Conservation (phyloP, 2,329 filamentous ascomycete species). For the Metarhizium rileyi region DNA sequence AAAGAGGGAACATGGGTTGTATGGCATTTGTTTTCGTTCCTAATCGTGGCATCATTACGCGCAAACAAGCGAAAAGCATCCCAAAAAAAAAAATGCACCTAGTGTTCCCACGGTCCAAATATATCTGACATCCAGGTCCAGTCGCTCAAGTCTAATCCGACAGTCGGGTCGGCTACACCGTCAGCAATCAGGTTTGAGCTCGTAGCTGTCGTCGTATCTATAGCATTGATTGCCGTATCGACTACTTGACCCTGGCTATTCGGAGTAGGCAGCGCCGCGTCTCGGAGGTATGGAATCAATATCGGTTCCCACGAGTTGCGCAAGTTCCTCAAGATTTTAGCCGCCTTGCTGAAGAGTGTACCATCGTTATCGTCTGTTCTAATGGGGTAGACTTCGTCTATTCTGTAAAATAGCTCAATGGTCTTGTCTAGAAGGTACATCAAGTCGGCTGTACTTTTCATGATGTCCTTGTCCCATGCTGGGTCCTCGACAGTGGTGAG, state of each 20-base stretch:
- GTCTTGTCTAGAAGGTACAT: conserved; percentile 24
- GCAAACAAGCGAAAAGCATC: no score
- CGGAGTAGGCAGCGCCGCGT: not conserved
- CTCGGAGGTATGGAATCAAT: conserved; percentile 18
- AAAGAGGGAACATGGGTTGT: no score
- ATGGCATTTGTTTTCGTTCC: not conserved
- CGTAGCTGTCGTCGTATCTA: conserved; percentile 3
- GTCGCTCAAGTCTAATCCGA: conserved; percentile 23
- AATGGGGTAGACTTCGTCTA: conserved; percentile 18
- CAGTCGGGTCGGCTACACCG: conserved; percentile 11
- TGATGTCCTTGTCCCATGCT: conserved; percentile 29
- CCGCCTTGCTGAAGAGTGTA: conserved; percentile 22
- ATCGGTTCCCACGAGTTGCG: conserved; percentile 26
- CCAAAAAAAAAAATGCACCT: no score
- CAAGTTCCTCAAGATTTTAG: conserved; percentile 26
- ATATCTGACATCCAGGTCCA: conserved; percentile 28
- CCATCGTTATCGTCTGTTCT: conserved; percentile 19
- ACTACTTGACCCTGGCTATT: not conserved
- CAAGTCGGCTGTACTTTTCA: conserved; percentile 26
- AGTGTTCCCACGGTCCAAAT: conserved; percentile 28
- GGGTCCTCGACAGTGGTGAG: conserved; percentile 29
- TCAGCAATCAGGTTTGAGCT: conserved; percentile 8
- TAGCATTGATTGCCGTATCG: not conserved
- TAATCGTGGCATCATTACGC: not conserved
- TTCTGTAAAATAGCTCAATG: conserved; percentile 21